These are phyloP conservation scores for Xylaria sp. DNA, from an alignment of 2,329 filamentous ascomycete species.

Conservation along the genomic window DNA sequence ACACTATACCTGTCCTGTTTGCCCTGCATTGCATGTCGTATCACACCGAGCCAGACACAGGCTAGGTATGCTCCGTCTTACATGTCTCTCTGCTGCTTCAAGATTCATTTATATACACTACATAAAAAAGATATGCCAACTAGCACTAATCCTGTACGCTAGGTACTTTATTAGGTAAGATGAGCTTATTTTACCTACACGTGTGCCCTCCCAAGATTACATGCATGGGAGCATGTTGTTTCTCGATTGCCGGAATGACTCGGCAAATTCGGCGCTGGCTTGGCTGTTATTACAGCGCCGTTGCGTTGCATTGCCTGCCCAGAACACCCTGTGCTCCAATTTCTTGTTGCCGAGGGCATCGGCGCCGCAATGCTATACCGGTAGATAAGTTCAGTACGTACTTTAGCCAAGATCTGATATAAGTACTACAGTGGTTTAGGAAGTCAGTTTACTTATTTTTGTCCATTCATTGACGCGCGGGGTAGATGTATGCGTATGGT, in stretches of 20 bases:
- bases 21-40: background rate
- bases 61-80: slow-evolving; percentile 3
- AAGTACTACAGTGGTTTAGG: too few relatives aligned
- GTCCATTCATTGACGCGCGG: background rate
- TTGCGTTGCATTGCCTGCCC: slow-evolving; percentile 37
- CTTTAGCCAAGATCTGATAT: background rate
- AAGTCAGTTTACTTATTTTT: background rate
- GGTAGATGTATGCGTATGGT: too few relatives aligned
- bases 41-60: background rate
- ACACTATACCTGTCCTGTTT: too few relatives aligned
- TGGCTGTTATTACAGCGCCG: slow-evolving; percentile 24
- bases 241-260: slow-evolving; percentile 25
- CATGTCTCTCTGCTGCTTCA: background rate
- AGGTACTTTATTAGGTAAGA: too few relatives aligned
- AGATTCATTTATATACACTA: background rate
- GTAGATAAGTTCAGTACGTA: background rate
- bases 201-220: slow-evolving; percentile 1
- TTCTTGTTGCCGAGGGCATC: slow-evolving; percentile 32
- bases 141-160: too few relatives aligned
- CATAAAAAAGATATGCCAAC: too few relatives aligned
- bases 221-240: slow-evolving; percentile 10
- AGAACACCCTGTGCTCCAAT: slow-evolving; percentile 2
- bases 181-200: background rate
- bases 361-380: background rate
- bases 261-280: slow-evolving; percentile 14